Evolutionary conservation across 192 early-diverging fungal genomes (phyloP), one percentile per base, ranked within the genome.

Genomic region (Funneliformis geosporum): DNA sequence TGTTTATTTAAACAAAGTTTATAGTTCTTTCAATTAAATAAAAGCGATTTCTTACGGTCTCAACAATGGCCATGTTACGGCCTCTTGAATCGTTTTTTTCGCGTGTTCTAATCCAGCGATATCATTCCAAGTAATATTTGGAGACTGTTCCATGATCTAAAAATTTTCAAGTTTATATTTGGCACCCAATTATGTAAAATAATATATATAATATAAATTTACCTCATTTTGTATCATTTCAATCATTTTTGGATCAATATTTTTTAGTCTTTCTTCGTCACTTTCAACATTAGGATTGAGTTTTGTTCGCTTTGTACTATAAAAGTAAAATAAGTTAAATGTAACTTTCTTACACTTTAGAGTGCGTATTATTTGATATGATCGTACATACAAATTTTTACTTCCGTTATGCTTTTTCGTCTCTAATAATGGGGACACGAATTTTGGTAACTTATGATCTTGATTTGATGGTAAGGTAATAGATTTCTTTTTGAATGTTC

Each of bases 171-270:
- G n/a, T 25, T 23, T 47, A 21, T 71, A 12, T 40, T 43, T 18
- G 28, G 21, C 50, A 40, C 8, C 4, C 10, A 71, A 28, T 47
- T 12, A 46, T 59, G 33, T 33, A 33, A 50, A 40, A 60, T 28
- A 46, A 25, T 75, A 70, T 38, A 25, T 67, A 55, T 33, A 33
- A 8, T 76, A 23, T 0, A 3, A 73, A n/a, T 39, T 28, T 69
- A 88, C 86, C 86, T 98, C 96, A 82, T 95, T 97, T 79, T 91
- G 89, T 70, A 98, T 95, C 80, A 90, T 91, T 80, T 98, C 95
- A 21, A 95, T 82, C 94, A 98, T 94, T 46, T 88, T 85, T 28
- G 95, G 93, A 6, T 97, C 96, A 39, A 97, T 91, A 82, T 97
- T 96, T 60, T 86, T 86, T 25, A 97, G 80, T 16, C 94, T 88